Base-by-base conservation (phyloP, 106 monocot species). In the Dioscorea dumetorum region DNA sequence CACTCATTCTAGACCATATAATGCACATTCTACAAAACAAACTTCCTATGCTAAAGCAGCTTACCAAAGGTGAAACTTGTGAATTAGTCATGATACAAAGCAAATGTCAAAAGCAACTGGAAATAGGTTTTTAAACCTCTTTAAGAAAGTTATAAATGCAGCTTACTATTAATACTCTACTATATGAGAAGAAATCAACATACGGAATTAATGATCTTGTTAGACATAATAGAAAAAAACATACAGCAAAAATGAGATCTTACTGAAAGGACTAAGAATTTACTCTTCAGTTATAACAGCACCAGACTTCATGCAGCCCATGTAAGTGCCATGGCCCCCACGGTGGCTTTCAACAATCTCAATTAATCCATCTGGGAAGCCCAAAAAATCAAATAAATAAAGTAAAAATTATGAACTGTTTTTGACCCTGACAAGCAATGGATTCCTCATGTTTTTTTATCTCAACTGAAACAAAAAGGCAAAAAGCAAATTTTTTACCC, bases 281-380 rank as follows among this genome's bases (percentile, higher is more conserved):
- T 90, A 99, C 99, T 80, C 82, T 74, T 99, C 93, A 70, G 48
- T 87, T 73, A 93, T 61, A 50, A 99, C 99, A 58, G 22, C 50
- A 33, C 99, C 99, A 74, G 99, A 99, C 70, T 99, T 99, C 99
- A 99, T 99, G 73, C 99, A 99, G 12, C 99, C 99, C 76, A 99
- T 72, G 66, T 99, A 99, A 60, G 80, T 58, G 59, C 87, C 85
- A 77, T 85, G 69, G 22, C 79, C 75, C 35, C 74, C 83, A 49
- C 79, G 86, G 20, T 84, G 92, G 63, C 83, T 81, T 81, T 93
- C 76, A 60, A 99, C 84, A 76, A 93, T 85, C 74, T 93, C 90
- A 62, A 93, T 90, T 54, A 99, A 77, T 28, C 81, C 90, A 80
- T 79, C 95, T 95, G 62, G 48, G 1, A 16, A 65, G 57, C 64